These are phyloP conservation scores for Aspergillus brasiliensis DNA, from an alignment of 2,329 filamentous ascomycete genomes.

Conservation along the genomic window DNA sequence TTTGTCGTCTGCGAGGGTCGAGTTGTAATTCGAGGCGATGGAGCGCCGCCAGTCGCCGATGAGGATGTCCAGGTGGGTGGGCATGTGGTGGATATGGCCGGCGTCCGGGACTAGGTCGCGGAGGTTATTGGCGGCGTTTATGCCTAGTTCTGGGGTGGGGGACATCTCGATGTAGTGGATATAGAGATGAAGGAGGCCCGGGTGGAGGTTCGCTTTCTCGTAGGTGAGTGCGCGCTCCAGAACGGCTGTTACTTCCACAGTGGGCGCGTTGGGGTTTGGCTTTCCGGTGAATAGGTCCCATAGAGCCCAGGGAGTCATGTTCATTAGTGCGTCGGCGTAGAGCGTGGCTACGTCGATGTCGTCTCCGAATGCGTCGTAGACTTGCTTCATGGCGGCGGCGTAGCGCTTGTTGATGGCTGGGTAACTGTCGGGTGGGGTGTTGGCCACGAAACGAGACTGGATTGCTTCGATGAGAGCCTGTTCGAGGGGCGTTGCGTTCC, in stretches of 20 bases:
- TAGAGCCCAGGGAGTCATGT: conserved; percentile 63
- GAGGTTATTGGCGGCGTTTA: conserved; percentile 63
- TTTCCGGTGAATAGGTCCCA: conserved; percentile 63
- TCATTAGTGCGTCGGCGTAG: conserved; percentile 67
- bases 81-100: conserved; percentile 75
- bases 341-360: conserved; percentile 64
- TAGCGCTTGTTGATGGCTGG: conserved; percentile 59
- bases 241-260: conserved; percentile 58
- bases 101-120: conserved; percentile 68
- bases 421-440: conserved; percentile 52
- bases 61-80: conserved; percentile 72
- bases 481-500: conserved; percentile 54
- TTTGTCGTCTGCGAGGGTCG: conserved; percentile 67
- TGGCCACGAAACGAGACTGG: conserved; percentile 59
- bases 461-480: conserved; percentile 65
- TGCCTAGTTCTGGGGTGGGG: conserved; percentile 60
- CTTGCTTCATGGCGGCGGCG: conserved; percentile 60
- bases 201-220: conserved; percentile 55
- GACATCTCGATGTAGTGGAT: conserved; percentile 80
- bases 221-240: conserved; percentile 60
- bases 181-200: conserved; percentile 72
- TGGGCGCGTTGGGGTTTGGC: conserved; percentile 56
- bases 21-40: conserved; percentile 66
- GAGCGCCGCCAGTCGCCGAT: conserved; percentile 69
- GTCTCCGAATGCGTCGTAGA: conserved; percentile 53